Percentiles rank a stretch among this genome's conserved stretches.
These are phyloP conservation scores for Fusarium sambucinum DNA, from an alignment of 2,329 filamentous ascomycete genomes.

Conservation along the genomic window DNA sequence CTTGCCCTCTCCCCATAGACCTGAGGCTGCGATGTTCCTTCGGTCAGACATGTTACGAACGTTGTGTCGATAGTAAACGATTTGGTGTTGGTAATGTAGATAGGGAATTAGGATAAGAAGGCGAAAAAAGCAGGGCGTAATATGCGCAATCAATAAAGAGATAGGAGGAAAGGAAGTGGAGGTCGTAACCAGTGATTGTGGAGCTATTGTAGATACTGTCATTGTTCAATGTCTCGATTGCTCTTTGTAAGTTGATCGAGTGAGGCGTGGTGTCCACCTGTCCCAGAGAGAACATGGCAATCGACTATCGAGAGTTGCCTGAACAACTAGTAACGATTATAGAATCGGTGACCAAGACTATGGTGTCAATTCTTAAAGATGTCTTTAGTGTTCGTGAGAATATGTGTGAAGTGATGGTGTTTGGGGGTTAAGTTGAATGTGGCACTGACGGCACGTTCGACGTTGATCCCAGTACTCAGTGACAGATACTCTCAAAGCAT, in stretches of 20 bases:
- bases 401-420: no score
- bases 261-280: neutral
- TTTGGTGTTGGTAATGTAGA: no score
- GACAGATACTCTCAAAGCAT: no score
- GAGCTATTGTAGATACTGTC: neutral
- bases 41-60: neutral
- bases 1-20: neutral
- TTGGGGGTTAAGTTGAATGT: neutral
- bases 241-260: neutral
- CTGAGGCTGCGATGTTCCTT: neutral
- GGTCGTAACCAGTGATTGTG: neutral
- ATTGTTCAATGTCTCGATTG: neutral
- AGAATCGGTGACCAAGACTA: fast-evolving
- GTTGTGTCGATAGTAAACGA: neutral
- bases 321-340: neutral
- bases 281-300: neutral
- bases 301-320: neutral
- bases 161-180: neutral
- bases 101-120: neutral
- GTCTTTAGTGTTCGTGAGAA: neutral
- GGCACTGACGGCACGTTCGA: no score
- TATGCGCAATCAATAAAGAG: no score
- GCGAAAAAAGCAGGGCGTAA: neutral
- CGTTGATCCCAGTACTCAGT: no score
- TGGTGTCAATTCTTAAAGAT: no score